Evolutionary conservation across 306 rosid species (phyloP).

Genomic region (Hippophae tibetana): DNA sequence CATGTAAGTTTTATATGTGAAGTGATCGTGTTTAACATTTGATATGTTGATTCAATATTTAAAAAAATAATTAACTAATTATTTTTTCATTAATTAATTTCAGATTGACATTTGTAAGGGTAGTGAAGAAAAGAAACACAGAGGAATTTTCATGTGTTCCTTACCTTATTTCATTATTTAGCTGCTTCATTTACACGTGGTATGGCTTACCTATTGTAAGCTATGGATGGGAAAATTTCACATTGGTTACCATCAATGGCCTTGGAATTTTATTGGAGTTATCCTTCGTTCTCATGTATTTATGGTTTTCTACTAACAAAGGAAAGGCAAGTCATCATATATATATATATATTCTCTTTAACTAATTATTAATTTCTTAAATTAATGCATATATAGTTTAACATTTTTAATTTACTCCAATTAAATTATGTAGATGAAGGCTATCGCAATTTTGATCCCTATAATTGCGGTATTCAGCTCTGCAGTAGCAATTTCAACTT

Average conservation of each 20-base stretch:
- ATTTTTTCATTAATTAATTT: neutral
- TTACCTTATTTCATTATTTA: slow-evolving; percentile 49
- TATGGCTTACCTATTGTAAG: slow-evolving; percentile 71
- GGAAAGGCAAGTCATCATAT: slow-evolving; percentile 31
- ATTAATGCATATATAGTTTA: slow-evolving; percentile 10
- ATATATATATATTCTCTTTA: too few relatives aligned
- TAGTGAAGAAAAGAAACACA: slow-evolving; percentile 61
- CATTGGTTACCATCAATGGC: slow-evolving; percentile 58
- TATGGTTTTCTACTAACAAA: slow-evolving; percentile 39
- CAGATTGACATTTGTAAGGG: slow-evolving; percentile 59
- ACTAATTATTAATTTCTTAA: too few relatives aligned
- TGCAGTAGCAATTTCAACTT: slow-evolving; percentile 33
- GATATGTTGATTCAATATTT: too few relatives aligned
- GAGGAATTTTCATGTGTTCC: slow-evolving; percentile 80
- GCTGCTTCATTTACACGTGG: slow-evolving; percentile 67
- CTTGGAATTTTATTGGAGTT: slow-evolving; percentile 55
- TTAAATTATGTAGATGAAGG: slow-evolving; percentile 48
- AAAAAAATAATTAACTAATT: too few relatives aligned
- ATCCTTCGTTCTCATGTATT: slow-evolving; percentile 52
- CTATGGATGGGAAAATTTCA: slow-evolving; percentile 59
- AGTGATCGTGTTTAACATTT: too few relatives aligned
- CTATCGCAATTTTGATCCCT: slow-evolving; percentile 21
- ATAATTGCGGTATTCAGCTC: slow-evolving; percentile 29
- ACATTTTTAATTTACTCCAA: neutral
- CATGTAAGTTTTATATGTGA: too few relatives aligned